Evolutionary conservation across 2,329 filamentous ascomycete genomes (phyloP), one percentile per base, ranked within the genome.

Genomic region (Parastagonospora avenae): DNA sequence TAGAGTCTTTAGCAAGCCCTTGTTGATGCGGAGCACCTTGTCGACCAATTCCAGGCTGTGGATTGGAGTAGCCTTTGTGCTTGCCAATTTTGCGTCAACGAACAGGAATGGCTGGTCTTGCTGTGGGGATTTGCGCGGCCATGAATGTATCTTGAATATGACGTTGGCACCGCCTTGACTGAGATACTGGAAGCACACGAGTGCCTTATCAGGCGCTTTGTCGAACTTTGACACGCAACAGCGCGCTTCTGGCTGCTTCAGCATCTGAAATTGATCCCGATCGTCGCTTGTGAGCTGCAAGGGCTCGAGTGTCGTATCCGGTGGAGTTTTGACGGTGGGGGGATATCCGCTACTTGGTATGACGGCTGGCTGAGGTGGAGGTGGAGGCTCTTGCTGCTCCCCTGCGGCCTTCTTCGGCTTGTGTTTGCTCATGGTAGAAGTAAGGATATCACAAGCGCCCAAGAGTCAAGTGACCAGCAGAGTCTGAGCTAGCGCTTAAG

Each of bases 121-220:
- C 42, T 16, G 19, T 42, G 28, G 41, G 14, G 48, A 24, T 6
- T 16, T 24, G 33, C 27, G 14, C n/a, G 51, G 38, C 46, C 48
- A 58, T 12, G 55, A 45, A 15, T 48, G 51, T 24, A 72, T 60
- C 32, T 48, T 64, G 50, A 70, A 73, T 4, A 73, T 65, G 19
- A 63, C 59, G 29, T 73, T 73, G 14, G 71, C 71, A 12, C 67
- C 70, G 8, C 71, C 71, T 54, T 72, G 67, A 27, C 63, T 68
- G 10, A 72, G 61, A 42, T 64, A 72, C 10, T 54, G 39, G 24
- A 73, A 60, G 12, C 30, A 48, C 2, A 66, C 47, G 10, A 55
- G 48, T 8, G 43, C 48, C 4, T 37, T 47, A 8, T 39, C 29
- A 10, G 62, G 40, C 10, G 51, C 19, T 6, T 41, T 14, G 10